Percentiles rank a stretch among this genome's conserved stretches.
phyloP scores from a whole-genome alignment of 2,329 filamentous ascomycete species.

The Ophiostoma tasmaniense region DNA sequence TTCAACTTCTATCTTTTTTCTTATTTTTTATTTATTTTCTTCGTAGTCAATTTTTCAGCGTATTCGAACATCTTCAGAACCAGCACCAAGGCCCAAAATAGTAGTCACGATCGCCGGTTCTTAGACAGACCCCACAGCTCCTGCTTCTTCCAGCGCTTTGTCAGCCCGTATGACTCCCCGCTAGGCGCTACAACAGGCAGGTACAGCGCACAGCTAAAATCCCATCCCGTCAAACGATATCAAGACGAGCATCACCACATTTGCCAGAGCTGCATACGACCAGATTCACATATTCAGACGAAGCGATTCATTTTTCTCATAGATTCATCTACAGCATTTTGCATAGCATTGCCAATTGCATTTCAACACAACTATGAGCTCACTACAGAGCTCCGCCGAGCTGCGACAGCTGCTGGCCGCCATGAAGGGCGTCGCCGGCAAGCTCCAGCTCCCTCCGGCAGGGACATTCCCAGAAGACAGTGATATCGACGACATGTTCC shows the following conservation, averaged over 20 bases:
- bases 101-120: slow-evolving; percentile 8
- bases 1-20: no score
- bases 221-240: neutral
- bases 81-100: neutral
- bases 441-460: slow-evolving; percentile 47
- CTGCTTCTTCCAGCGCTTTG: slow-evolving; percentile 24
- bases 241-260: neutral
- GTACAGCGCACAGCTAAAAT: neutral
- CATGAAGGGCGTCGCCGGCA: slow-evolving; percentile 78
- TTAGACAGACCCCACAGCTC: slow-evolving; percentile 6
- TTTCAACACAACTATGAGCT: slow-evolving; percentile 11
- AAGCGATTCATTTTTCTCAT: neutral
- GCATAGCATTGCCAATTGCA: neutral
- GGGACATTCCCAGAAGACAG: slow-evolving; percentile 15
- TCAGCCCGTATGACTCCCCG: slow-evolving; percentile 18
- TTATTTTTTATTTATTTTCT: neutral
- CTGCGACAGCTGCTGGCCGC: slow-evolving; percentile 80
- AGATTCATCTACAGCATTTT: neutral
- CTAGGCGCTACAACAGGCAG: neutral
- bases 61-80: neutral
- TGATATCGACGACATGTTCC: slow-evolving; percentile 25
- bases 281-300: neutral
- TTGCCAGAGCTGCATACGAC: neutral
- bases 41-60: neutral
- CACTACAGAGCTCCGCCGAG: slow-evolving; percentile 23